Evolutionary conservation across 331 rosid genomes (phyloP), one percentile per base, ranked within the genome.

Genomic region (Quercus phellos): DNA sequence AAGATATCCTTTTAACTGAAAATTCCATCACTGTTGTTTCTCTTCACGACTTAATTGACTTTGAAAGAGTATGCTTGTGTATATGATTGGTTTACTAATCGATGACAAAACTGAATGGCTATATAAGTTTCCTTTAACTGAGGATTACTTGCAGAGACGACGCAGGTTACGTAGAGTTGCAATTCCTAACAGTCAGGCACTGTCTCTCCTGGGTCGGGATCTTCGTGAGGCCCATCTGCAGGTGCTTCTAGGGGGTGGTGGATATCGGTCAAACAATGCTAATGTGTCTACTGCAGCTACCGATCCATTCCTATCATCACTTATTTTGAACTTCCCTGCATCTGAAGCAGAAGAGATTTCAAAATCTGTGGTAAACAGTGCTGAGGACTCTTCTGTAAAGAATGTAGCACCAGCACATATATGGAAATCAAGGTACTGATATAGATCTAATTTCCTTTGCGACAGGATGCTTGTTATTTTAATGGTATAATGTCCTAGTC

Each of bases 171-270:
- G 96, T 3, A 93, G 88, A 82, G 96, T 91, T 69, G 92, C 93
- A 22, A 72, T 91, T 77, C 99, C 99, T 18, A 93, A 84, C 86
- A 89, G 93, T 78, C 98, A 93, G 80, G 88, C 99, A 2, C 75
- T 95, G 73, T 93, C 99, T 26, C 88, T 94, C 24, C 85, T 93
- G 79, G 90, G 98, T 35, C 91, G 98, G 75, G 99, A 95, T 86
- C 99, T 95, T 81, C 97, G 98, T 5, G 99, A 95, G 87, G 96
- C 99, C 77, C 97, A 95, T 90, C 85, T 95, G 46, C 99, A 95
- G 88, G 93, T 81, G 74, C 98, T 95, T 80, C 87, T 93, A 24
- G 92, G 95, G 24, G 85, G 89, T 21, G 87, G 88, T 55, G 97
- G 90, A 55, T 85, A 86, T 80, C 94, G 94, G 75, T 82, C 96